phyloP scores from a whole-genome alignment of 441 rosid species.

The Melastoma candidum region DNA sequence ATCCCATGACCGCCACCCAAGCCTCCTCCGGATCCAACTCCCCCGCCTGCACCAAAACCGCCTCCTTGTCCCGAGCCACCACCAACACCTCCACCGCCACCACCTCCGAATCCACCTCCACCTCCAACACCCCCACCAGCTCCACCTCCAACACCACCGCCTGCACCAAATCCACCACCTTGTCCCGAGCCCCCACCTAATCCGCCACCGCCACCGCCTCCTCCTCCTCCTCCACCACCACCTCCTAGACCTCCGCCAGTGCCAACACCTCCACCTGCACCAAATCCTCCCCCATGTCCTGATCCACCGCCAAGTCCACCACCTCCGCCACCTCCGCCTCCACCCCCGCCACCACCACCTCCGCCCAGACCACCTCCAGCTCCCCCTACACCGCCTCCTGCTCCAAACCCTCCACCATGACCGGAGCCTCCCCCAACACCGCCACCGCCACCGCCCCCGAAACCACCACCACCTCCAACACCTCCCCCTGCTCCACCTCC shows the following conservation, averaged over 20 bases:
- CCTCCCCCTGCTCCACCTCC: slow-evolving; percentile 13
- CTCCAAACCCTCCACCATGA: too few relatives aligned
- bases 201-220: slow-evolving; percentile 10
- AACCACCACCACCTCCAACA: slow-evolving; percentile 9
- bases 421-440: background rate
- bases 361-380: slow-evolving; percentile 13
- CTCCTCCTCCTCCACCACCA: slow-evolving; percentile 9
- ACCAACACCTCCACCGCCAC: slow-evolving; percentile 11
- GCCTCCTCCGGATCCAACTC: slow-evolving; percentile 7
- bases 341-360: slow-evolving; percentile 8
- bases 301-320: slow-evolving; percentile 11
- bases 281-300: slow-evolving; percentile 12
- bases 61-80: slow-evolving; percentile 13
- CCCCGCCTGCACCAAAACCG: slow-evolving; percentile 13
- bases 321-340: slow-evolving; percentile 3
- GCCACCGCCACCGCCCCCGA: slow-evolving; percentile 7
- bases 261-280: slow-evolving; percentile 11
- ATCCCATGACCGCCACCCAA: slow-evolving; percentile 8
- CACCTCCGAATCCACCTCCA: slow-evolving; percentile 12
- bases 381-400: slow-evolving; percentile 4
- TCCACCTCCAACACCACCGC: slow-evolving; percentile 11
- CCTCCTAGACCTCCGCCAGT: slow-evolving; percentile 9
- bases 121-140: slow-evolving; percentile 10
- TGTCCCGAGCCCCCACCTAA: slow-evolving; percentile 13
- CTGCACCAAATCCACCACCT: slow-evolving; percentile 15